phyloP scores from a whole-genome alignment of 495 filamentous ascomycete species.

The Aspergillus carlsbadensis region DNA sequence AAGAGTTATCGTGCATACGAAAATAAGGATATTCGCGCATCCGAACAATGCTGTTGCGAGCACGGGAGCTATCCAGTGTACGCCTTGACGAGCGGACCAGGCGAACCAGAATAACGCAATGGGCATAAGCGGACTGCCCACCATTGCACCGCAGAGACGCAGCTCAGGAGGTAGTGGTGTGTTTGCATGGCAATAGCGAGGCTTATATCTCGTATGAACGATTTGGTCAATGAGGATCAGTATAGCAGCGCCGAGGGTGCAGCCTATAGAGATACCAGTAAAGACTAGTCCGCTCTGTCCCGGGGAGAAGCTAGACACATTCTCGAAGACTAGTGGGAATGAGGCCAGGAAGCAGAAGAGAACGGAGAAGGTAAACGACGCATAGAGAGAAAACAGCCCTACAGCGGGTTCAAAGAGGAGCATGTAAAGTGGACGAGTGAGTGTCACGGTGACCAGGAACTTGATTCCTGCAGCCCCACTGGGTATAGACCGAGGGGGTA shows the following conservation, averaged over 20 bases:
- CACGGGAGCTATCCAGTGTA: conserved; percentile 43
- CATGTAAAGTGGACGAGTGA: conserved; percentile 64
- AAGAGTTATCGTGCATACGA: conserved; percentile 24
- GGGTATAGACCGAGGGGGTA: conserved; percentile 35
- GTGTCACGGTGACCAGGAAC: conserved; percentile 52
- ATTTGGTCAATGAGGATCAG: conserved; percentile 43
- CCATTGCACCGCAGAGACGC: too few relatives aligned
- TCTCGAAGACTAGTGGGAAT: conserved; percentile 53
- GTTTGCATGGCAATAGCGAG: conserved; percentile 33
- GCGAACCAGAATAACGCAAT: conserved; percentile 50
- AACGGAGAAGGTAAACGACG: conserved; percentile 60
- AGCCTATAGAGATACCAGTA: conserved; percentile 56
- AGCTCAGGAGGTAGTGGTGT: too few relatives aligned
- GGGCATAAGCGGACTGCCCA: conserved; percentile 51
- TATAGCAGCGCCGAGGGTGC: conserved; percentile 46
- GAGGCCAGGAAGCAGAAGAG: conserved; percentile 68
- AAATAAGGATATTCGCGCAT: too few relatives aligned
- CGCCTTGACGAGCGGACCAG: conserved; percentile 29
- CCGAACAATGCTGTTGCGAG: conserved; percentile 43
- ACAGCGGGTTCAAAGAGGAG: conserved; percentile 67
- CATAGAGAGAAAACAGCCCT: conserved; percentile 57
- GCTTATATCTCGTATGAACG: neutral
- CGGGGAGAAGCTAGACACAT: conserved; percentile 48
- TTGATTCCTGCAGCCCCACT: conserved; percentile 32
- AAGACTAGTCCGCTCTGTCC: conserved; percentile 28